Evolutionary conservation across 2,329 filamentous ascomycete species (phyloP).

Genomic region (Pyricularia grisea): DNA sequence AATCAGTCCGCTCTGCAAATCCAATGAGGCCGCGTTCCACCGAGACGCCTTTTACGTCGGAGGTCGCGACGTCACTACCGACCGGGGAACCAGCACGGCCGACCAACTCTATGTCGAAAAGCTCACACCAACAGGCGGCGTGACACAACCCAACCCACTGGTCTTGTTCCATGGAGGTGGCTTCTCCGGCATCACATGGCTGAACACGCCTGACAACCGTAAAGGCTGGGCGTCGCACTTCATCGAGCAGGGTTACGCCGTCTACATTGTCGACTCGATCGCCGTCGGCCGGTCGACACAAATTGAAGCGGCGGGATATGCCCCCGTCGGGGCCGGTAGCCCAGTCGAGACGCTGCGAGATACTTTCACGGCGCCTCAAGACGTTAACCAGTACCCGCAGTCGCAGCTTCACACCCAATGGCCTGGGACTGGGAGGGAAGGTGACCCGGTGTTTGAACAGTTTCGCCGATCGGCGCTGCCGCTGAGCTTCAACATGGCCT

Average conservation of each 20-base stretch:
- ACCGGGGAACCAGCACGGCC: background rate
- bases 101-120: background rate
- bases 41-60: background rate
- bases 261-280: conserved; percentile 11
- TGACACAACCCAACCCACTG: background rate
- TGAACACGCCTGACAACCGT: conserved; percentile 33
- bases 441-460: background rate
- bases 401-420: background rate
- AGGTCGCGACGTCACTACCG: background rate
- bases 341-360: background rate
- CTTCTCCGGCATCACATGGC: background rate
- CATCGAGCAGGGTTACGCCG: conserved; percentile 31
- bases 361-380: background rate
- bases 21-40: background rate
- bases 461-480: background rate
- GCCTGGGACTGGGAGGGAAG: background rate
- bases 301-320: background rate
- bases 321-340: background rate
- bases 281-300: background rate
- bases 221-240: conserved; percentile 39
- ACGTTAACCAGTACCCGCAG: background rate
- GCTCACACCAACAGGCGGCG: background rate
- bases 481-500: background rate
- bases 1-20: background rate
- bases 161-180: background rate